Base-by-base conservation (phyloP, 345 rosid species). In the Microthlaspi erraticum region DNA sequence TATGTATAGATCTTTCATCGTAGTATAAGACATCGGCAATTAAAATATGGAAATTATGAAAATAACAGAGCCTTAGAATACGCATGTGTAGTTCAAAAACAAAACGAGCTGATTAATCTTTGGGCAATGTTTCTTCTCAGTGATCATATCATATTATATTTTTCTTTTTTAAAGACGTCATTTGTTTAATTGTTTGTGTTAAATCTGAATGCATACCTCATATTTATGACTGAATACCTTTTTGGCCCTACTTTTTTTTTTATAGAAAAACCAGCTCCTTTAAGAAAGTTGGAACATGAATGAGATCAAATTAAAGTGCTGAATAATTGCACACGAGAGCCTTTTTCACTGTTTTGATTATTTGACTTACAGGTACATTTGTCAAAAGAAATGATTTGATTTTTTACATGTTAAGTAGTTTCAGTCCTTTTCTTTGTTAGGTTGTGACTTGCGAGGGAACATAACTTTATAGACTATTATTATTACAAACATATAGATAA, bases 371-470 rank as follows among this genome's bases (percentile, higher is more conserved):
- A 8, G 42, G 33, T 14, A 53, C 45, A 52, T 72, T 44, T 53
- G 48, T 48, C 64, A 36, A 72, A 60, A 62, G 29, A 19, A 62
- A 52, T 71, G 62, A 62, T 61, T 61, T 42, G 37, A 14, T 29
- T 60, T 10, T 70, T 7, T 17, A 5, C 41, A 16, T 17, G 60
- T 54, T 42, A 31, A 5, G 1, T 55, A 32, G 13, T 18, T 60
- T 62, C 62, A 43, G n/a, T 70, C 52, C 14, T 17, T 10, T 2
- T 46, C 41, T 54, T 54, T 5, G 54, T 23, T 54, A 72, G 49
- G 70, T 4, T 72, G 76, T 55, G 56, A 36, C 70, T 63, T 72
- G 1, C 36, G 64, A 72, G 76, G 76, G 70, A 55, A 72, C 70
- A 64, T 61, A 61, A 29, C 68, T 61, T 26, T 46, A 14, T 59